Percentiles rank a stretch among this genome's conserved stretches.
phyloP scores from a whole-genome alignment of 345 rosid species.

The Jatropha curcas region DNA sequence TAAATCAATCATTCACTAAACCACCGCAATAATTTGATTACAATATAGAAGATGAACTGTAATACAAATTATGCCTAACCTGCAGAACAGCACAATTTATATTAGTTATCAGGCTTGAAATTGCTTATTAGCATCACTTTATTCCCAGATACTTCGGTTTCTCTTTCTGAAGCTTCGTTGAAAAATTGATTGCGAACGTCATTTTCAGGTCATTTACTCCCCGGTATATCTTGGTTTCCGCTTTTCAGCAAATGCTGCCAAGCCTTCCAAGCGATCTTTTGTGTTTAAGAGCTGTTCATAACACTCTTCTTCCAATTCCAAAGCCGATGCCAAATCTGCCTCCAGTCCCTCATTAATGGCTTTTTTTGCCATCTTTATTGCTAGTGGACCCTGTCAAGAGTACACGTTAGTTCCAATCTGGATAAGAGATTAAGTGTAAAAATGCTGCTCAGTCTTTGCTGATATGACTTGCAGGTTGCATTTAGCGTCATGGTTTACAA shows the following conservation, averaged over 20 bases:
- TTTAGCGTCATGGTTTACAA: neutral
- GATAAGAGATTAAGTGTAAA: neutral
- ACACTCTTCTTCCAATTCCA: conserved; percentile 81
- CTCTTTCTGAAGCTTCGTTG: conserved; percentile 50
- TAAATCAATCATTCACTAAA: neutral
- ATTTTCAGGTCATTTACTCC: conserved; percentile 25
- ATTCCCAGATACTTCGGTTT: conserved; percentile 61
- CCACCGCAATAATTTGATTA: neutral
- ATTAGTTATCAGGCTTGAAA: neutral
- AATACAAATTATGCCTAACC: neutral
- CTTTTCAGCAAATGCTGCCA: conserved; percentile 88
- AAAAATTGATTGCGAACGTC: neutral
- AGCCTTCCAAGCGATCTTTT: conserved; percentile 80
- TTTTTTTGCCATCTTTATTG: conserved; percentile 76
- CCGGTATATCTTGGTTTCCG: conserved; percentile 74
- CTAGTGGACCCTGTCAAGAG: conserved; percentile 68
- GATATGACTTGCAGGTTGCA: neutral
- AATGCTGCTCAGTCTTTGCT: neutral
- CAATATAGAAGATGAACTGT: neutral
- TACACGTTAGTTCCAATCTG: neutral
- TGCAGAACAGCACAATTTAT: neutral
- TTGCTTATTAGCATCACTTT: conserved; percentile 10
- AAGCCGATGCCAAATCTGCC: conserved; percentile 49
- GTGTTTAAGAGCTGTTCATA: conserved; percentile 58
- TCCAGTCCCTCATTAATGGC: conserved; percentile 75